Conservation (phyloP, 805 yeast genomes). For the Pichia pseudocactophila region DNA sequence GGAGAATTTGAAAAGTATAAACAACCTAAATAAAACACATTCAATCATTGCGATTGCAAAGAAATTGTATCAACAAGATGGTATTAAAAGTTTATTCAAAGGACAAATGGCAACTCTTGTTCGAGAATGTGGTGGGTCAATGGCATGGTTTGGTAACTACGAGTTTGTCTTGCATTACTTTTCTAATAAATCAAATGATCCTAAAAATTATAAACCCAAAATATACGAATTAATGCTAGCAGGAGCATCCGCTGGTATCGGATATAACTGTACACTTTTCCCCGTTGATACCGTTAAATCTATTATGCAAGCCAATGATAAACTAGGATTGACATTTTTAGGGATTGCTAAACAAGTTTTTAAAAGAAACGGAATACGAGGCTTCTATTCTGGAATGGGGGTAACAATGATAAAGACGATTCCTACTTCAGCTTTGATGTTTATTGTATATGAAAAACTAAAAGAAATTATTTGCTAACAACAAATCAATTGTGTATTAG, state of each 20-base stretch:
- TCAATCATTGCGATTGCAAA: constrained; percentile 30
- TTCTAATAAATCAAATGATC: constrained; percentile 11
- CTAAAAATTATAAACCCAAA: constrained; percentile 22
- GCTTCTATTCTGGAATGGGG: constrained; percentile 78
- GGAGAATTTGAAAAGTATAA: constrained; percentile 27
- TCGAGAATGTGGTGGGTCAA: constrained; percentile 83
- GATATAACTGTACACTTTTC: constrained; percentile 69
- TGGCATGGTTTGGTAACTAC: constrained; percentile 90
- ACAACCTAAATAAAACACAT: constrained; percentile 16
- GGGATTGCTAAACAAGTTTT: constrained; percentile 34
- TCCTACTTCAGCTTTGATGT: constrained; percentile 86
- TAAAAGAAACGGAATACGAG: constrained; percentile 50
- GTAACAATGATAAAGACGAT: constrained; percentile 74
- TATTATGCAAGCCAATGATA: constrained; percentile 56
- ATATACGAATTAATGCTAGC: constrained; percentile 54
- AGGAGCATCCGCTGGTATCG: constrained; percentile 83
- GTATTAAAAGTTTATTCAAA: constrained; percentile 72
- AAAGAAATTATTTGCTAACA: constrained; percentile 24
- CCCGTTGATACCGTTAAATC: constrained; percentile 91
- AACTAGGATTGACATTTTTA: constrained; percentile 20
- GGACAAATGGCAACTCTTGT: constrained; percentile 78
- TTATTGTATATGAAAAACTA: constrained; percentile 65
- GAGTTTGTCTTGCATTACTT: constrained; percentile 43
- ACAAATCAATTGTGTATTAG: neutral
- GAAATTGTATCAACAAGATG: constrained; percentile 37